Evolutionary conservation across 164 flowering plant species (phyloP).

Genomic region (Vitis riparia): DNA sequence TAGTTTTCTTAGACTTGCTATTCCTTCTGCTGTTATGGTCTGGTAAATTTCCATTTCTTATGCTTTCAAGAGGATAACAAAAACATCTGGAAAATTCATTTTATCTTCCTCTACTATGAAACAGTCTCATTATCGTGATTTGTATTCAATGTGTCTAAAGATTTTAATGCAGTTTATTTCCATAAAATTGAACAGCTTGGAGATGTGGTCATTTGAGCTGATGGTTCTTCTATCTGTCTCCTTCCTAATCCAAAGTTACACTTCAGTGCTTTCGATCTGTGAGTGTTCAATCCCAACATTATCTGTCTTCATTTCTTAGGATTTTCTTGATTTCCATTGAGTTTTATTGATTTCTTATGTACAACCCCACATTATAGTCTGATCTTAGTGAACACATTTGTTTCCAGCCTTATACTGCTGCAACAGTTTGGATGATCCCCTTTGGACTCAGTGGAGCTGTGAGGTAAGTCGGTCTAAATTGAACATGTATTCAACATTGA

Average conservation of each 20-base stretch:
- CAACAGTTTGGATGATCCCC: slow-evolving; percentile 65
- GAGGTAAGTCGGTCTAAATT: slow-evolving; percentile 45
- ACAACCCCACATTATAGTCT: too few species aligned
- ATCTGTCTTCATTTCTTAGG: background rate
- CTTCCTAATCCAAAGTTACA: slow-evolving; percentile 70
- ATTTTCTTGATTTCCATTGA: background rate
- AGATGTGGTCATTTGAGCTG: slow-evolving; percentile 78
- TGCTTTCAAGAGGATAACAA: background rate
- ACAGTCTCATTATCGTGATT: background rate
- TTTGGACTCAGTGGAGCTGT: slow-evolving; percentile 69
- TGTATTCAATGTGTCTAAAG: background rate
- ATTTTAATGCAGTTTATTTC: background rate
- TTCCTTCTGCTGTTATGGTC: slow-evolving; percentile 59
- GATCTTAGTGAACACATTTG: background rate
- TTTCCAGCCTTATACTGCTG: slow-evolving; percentile 56
- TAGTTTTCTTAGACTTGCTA: slow-evolving; percentile 36
- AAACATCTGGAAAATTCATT: too few species aligned
- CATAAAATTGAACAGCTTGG: slow-evolving; percentile 51
- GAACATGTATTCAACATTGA: too few species aligned
- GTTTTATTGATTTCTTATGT: too few species aligned
- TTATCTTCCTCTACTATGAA: too few species aligned
- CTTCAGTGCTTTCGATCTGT: slow-evolving; percentile 79
- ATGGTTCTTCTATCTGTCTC: slow-evolving; percentile 68
- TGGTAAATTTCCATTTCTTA: slow-evolving; percentile 29
- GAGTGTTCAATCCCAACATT: background rate